phyloP scores from a whole-genome alignment of 768 basidiomycete species.

The Leccinum sublutescens region DNA sequence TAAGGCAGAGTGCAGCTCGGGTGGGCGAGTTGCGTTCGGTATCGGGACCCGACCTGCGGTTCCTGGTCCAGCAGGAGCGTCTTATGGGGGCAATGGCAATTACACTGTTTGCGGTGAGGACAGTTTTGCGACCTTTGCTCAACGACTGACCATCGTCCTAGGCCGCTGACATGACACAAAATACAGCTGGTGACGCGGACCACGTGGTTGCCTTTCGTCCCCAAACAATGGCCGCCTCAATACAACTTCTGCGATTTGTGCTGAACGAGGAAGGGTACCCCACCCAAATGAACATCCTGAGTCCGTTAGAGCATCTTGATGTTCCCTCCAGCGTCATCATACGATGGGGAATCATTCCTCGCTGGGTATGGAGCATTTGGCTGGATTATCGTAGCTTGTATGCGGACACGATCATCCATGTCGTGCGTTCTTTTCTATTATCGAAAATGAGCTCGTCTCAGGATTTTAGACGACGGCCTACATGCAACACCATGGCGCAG shows the following conservation, averaged over 20 bases:
- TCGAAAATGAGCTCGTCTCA: conserved; percentile 1
- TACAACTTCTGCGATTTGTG: conserved; percentile 44
- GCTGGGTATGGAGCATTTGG: conserved; percentile 70
- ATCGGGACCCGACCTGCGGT: conserved; percentile 3
- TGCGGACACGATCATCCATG: conserved; percentile 45
- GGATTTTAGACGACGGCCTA: conserved; percentile 49
- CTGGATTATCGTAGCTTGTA: conserved; percentile 49
- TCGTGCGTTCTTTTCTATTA: conserved; percentile 39
- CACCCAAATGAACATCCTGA: conserved; percentile 4
- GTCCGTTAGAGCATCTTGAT: conserved; percentile 34
- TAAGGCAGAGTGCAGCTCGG: conserved; percentile 20
- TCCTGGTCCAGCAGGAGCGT: conserved; percentile 28
- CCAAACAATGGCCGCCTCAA: conserved; percentile 41
- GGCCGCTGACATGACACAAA: conserved; percentile 21
- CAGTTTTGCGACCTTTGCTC: not conserved
- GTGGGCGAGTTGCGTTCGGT: conserved; percentile 10
- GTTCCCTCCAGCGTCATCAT: conserved; percentile 49
- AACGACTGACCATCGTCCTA: conserved; percentile 5
- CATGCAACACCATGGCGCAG: conserved; percentile 40
- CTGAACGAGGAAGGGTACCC: conserved; percentile 30
- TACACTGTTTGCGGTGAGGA: conserved; percentile 37
- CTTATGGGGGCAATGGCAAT: conserved; percentile 36
- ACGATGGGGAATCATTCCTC: conserved; percentile 53
- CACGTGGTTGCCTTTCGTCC: conserved; percentile 40
- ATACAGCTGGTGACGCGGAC: not conserved